Evolutionary conservation across 495 filamentous ascomycete genomes (phyloP).

Genomic region (Penicillium paxilli): DNA sequence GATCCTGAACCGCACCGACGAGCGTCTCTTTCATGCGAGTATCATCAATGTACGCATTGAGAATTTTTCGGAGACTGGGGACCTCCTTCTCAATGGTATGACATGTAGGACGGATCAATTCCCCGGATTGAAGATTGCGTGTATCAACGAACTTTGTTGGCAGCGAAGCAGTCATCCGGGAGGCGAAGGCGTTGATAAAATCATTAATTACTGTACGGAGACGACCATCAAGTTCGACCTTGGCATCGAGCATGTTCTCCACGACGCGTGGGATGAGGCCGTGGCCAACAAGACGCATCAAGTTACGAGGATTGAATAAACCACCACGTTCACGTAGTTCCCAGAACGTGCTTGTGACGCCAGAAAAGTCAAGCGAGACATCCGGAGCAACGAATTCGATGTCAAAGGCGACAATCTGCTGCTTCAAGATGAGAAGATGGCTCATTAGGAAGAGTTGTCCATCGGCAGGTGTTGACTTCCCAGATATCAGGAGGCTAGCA

Average conservation of each 20-base stretch:
- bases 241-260: slow-evolving; percentile 72
- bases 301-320: slow-evolving; percentile 65
- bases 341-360: slow-evolving; percentile 76
- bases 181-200: slow-evolving; percentile 64
- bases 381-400: slow-evolving; percentile 82
- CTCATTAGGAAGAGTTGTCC: slow-evolving; percentile 86
- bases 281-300: slow-evolving; percentile 59
- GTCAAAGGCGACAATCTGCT: slow-evolving; percentile 88
- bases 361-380: slow-evolving; percentile 73
- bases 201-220: slow-evolving; percentile 77
- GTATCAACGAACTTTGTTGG: slow-evolving; percentile 43
- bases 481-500: slow-evolving; percentile 50
- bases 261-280: slow-evolving; percentile 61
- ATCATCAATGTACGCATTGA: slow-evolving; percentile 62
- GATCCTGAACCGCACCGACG: slow-evolving; percentile 60
- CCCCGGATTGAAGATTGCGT: slow-evolving; percentile 36
- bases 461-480: slow-evolving; percentile 59
- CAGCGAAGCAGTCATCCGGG: slow-evolving; percentile 55
- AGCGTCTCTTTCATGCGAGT: slow-evolving; percentile 61
- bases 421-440: slow-evolving; percentile 86
- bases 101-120: slow-evolving; percentile 40
- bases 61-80: slow-evolving; percentile 46
- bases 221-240: slow-evolving; percentile 77
- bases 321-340: slow-evolving; percentile 68
- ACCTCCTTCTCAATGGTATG: slow-evolving; percentile 56